phyloP scores from a whole-genome alignment of 1,284 basidiomycete species.

The Baeospora myosura region DNA sequence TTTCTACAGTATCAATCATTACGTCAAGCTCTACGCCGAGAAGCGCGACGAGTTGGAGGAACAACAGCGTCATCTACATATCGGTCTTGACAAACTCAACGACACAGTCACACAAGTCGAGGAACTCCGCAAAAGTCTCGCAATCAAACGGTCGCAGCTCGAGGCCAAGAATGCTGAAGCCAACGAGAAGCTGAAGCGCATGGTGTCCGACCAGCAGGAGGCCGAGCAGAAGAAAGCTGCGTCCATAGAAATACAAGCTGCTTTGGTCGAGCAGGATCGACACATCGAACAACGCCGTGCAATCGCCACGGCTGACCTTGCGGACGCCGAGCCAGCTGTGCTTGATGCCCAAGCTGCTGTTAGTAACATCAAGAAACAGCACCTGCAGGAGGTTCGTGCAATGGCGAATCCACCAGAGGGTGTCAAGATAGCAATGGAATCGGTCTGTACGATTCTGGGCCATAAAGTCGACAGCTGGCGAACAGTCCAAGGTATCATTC shows the following conservation, averaged over 20 bases:
- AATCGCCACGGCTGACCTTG: constrained; percentile 92
- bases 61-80: constrained; percentile 97
- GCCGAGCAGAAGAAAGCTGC: constrained; percentile 97
- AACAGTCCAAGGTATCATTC: constrained; percentile 92
- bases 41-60: constrained; percentile 99
- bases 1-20: constrained; percentile 82
- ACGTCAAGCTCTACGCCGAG: constrained; percentile 92
- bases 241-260: constrained; percentile 93
- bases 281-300: constrained; percentile 83
- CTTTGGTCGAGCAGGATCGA: constrained; percentile 85
- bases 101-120: constrained; percentile 96
- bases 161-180: constrained; percentile 92
- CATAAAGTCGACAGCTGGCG: constrained; percentile 98
- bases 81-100: constrained; percentile 94
- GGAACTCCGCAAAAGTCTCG: constrained; percentile 91
- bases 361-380: constrained; percentile 95
- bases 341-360: constrained; percentile 92
- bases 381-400: constrained; percentile 93
- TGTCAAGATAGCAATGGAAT: constrained; percentile 98
- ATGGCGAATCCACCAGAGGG: constrained; percentile 99
- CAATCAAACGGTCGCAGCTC: constrained; percentile 88
- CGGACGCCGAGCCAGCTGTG: constrained; percentile 97
- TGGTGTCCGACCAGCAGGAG: constrained; percentile 98
- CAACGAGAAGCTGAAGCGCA: constrained; percentile 94
- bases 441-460: constrained; percentile 95